phyloP scores from a whole-genome alignment of 306 rosid genomes.

The Dryas alaskensis region DNA sequence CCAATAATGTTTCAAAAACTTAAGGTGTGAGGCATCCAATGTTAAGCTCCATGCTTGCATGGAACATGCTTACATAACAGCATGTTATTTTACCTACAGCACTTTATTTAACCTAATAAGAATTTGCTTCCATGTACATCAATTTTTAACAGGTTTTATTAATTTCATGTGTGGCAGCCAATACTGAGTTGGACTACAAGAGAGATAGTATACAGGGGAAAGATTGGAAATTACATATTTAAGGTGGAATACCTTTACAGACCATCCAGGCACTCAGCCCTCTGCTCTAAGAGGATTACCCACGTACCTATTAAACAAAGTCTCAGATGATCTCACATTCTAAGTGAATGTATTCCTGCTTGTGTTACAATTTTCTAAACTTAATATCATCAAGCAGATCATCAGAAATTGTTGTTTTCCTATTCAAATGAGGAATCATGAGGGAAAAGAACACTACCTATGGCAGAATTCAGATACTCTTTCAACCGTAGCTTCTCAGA shows the following conservation, averaged over 20 bases:
- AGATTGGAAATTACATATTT: not conserved
- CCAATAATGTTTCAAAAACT: too few species aligned
- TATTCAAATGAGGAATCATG: constrained; percentile 2
- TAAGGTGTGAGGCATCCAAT: not conserved
- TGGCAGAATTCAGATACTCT: constrained; percentile 61
- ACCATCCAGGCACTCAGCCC: not conserved
- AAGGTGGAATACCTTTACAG: not conserved
- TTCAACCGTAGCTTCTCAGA: constrained; percentile 58
- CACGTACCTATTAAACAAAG: not conserved
- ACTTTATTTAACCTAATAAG: not conserved
- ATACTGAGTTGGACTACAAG: not conserved
- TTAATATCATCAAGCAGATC: not conserved
- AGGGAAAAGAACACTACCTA: constrained; percentile 42
- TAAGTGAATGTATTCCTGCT: not conserved
- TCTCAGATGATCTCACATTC: not conserved
- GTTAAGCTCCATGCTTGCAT: not conserved
- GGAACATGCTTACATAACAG: not conserved
- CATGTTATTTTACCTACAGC: not conserved
- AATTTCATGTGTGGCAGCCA: not conserved
- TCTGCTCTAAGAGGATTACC: not conserved
- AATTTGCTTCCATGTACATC: not conserved
- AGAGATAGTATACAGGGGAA: not conserved
- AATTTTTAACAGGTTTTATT: not conserved
- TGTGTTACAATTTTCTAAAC: not conserved
- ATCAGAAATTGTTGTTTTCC: not conserved